Evolutionary conservation across 768 basidiomycete genomes (phyloP).

Genomic region (Pulveroboletus sp.): DNA sequence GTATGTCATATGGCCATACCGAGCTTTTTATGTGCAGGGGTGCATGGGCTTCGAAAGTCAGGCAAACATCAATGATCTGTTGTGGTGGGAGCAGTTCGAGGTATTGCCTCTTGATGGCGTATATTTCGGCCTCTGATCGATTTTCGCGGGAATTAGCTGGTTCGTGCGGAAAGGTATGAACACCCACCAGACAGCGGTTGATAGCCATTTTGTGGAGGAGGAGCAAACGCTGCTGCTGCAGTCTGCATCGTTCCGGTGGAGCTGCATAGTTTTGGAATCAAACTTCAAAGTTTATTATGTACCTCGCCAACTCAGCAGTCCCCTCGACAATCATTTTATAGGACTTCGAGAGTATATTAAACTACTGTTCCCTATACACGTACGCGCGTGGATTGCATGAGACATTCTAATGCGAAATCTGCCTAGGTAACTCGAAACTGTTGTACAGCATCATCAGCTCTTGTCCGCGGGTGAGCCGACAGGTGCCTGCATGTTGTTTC

Average conservation of each 20-base stretch:
- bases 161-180: slow-evolving; percentile 23
- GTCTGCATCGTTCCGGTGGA: slow-evolving; percentile 59
- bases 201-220: slow-evolving; percentile 34
- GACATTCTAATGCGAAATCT: not conserved
- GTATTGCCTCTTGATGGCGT: slow-evolving; percentile 69
- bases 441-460: not conserved
- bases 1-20: slow-evolving; percentile 73
- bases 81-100: slow-evolving; percentile 60
- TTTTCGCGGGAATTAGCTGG: slow-evolving; percentile 27
- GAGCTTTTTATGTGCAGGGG: slow-evolving; percentile 58
- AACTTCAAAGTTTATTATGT: slow-evolving; percentile 56
- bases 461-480: slow-evolving; percentile 1
- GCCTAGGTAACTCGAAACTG: not conserved
- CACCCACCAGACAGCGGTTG: slow-evolving; percentile 35
- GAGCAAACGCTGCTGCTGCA: slow-evolving; percentile 36
- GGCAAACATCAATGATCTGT: slow-evolving; percentile 77
- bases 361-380: slow-evolving; percentile 1
- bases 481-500: not conserved
- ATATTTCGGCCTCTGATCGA: slow-evolving; percentile 39
- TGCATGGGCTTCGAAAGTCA: slow-evolving; percentile 66
- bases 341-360: no score
- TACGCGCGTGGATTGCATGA: not conserved
- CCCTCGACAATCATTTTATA: not conserved
- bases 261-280: slow-evolving; percentile 72
- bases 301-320: slow-evolving; percentile 23